Conservation (phyloP, 306 rosid species). For the Pueraria montana region DNA sequence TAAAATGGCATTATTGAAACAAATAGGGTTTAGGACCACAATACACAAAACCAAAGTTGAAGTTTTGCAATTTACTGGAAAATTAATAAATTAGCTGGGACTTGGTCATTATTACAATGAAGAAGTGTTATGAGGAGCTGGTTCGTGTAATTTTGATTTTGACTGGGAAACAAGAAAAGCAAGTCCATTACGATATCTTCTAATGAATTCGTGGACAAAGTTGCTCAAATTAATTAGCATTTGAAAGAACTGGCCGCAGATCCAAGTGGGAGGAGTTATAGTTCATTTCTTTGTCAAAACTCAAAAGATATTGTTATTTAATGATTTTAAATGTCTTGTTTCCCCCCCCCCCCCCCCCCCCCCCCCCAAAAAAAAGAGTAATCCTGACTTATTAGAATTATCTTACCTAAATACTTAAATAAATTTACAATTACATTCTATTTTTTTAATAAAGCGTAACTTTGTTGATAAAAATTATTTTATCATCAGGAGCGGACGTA, state of each 20-base stretch:
- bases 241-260: not conserved
- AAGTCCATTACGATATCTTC: not conserved
- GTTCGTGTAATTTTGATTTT: not conserved
- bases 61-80: not conserved
- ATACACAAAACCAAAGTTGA: not conserved
- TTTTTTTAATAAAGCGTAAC: too few species aligned
- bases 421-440: too few species aligned
- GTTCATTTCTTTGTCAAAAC: not conserved
- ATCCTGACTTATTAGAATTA: too few species aligned
- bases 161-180: not conserved
- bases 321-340: not conserved
- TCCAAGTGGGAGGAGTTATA: not conserved
- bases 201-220: not conserved
- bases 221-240: not conserved
- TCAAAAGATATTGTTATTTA: not conserved
- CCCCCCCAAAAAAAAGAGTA: too few species aligned
- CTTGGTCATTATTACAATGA: not conserved
- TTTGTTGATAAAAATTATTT: too few species aligned
- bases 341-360: too few species aligned
- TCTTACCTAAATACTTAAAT: too few species aligned
- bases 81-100: not conserved
- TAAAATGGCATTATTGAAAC: conserved; percentile 21
- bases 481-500: too few species aligned
- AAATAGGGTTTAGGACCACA: conserved; percentile 12
- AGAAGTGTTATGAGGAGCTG: not conserved